Conservation (phyloP, 139 green algal genomes). For the Edaphochlamys debaryana region DNA sequence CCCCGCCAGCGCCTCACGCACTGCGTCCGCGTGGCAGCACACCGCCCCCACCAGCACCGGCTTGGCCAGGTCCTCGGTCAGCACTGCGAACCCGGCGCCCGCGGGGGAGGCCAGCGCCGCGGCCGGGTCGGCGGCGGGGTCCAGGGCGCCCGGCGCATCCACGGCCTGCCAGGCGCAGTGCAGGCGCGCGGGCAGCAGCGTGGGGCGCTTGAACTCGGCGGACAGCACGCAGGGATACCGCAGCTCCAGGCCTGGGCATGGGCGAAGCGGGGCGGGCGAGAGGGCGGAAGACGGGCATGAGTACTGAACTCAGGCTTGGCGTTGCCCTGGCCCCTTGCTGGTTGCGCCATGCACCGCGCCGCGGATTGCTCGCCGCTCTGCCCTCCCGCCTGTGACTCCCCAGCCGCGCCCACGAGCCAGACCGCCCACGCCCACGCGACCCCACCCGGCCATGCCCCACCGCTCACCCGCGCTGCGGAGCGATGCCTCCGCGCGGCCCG, state of each 20-base stretch:
- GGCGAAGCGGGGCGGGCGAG: no score
- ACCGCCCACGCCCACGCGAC: no score
- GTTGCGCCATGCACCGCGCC: no score
- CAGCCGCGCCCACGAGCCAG: no score
- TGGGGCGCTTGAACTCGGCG: conserved; percentile 69
- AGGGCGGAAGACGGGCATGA: no score
- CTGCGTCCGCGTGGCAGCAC: not conserved
- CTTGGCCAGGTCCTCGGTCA: conserved; percentile 54
- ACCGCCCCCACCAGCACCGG: conserved; percentile 59
- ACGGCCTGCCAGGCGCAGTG: conserved; percentile 25
- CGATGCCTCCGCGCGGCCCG: conserved; percentile 52
- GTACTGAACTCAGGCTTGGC: no score
- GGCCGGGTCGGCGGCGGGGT: not conserved
- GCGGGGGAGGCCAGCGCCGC: not conserved
- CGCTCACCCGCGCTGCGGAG: conserved; percentile 49
- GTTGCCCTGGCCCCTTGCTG: no score
- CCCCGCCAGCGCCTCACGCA: not conserved
- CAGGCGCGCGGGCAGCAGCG: conserved; percentile 63
- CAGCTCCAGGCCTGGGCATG: conserved; percentile 33
- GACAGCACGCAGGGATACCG: conserved; percentile 50
- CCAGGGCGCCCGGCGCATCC: not conserved
- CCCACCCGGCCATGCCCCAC: no score
- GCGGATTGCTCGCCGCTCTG: no score
- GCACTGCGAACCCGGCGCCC: conserved; percentile 48
- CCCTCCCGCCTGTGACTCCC: no score